phyloP scores from a whole-genome alignment of 305 asterid species.

The Fraxinus greggii region DNA sequence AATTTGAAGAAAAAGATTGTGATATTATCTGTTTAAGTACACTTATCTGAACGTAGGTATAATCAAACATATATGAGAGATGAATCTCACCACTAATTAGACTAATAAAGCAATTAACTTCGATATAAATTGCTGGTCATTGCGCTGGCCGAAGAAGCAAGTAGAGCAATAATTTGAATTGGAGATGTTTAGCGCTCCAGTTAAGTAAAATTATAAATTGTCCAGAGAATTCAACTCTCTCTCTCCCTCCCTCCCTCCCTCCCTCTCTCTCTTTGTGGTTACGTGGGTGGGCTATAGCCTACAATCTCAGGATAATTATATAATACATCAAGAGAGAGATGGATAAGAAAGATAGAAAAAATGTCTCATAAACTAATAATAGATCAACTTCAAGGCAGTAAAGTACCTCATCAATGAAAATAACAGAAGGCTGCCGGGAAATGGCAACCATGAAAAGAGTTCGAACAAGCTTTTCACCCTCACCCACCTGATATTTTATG shows the following conservation, averaged over 20 bases:
- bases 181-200: neutral
- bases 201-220: neutral
- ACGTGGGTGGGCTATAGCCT: neutral
- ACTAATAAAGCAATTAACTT: neutral
- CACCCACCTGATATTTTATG: slow-evolving; percentile 72
- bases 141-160: neutral
- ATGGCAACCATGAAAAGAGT: slow-evolving; percentile 92
- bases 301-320: neutral
- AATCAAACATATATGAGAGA: neutral
- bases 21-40: neutral
- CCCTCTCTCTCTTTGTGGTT: neutral
- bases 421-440: slow-evolving; percentile 95
- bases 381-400: slow-evolving; percentile 18
- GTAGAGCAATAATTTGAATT: neutral
- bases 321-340: neutral
- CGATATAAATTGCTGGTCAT: neutral
- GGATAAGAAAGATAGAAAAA: neutral
- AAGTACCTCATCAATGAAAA: slow-evolving; percentile 95
- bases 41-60: neutral
- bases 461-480: slow-evolving; percentile 97
- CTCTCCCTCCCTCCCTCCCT: no score
- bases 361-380: slow-evolving; percentile 16
- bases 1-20: neutral
- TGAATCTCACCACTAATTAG: neutral
- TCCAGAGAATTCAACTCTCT: neutral